Evolutionary conservation across 139 green algal species (phyloP), one percentile per base, ranked within the genome.

Genomic region (Tetraselmis chui): DNA sequence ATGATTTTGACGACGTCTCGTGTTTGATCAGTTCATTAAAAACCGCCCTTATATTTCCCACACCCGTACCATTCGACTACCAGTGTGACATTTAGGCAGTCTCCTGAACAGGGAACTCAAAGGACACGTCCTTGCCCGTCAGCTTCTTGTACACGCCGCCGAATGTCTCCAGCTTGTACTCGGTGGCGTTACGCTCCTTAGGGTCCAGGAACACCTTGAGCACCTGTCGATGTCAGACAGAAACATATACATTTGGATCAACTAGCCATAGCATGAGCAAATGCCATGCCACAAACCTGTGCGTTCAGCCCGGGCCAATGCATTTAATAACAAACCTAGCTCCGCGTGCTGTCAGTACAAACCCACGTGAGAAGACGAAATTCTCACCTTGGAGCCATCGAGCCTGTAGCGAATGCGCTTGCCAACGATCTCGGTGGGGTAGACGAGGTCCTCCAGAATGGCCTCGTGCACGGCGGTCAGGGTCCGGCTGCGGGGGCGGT

Each of bases 131-230:
- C 92, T 97, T 97, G 82, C 96, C 96, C 29, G 97, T 99, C 59
- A 99, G 89, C 88, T 95, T 95, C 93, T 98, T 98, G 94, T 99
- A 99, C 79, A 99, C 97, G 59, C 92, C 80, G 23, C 90, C 90
- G 77, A 99, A 99, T 18, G 97, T 99, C 76, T 99, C 97, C 29
- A 98, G 90, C 93, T 99, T 99, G 92, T 97, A 98, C 93, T 99
- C 97, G 29, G 94, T 96, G 78, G 89, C 92, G 93, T 98, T 99
- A 84, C 95, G 92, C 87, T 99, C 97, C 94, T 99, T 98, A 87
- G 96, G 95, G 90, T 98, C 94, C 78, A 98, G 86, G 86, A 94
- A 93, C 82, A 97, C 93, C 94, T 97, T 97, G n/a, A 98, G 88
- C 27, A 95, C 45, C 45, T 67, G 45, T 18, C 11, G 45, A n/a